Base-by-base conservation (phyloP, 2,329 filamentous ascomycete species). In the Cladosporium sp. region DNA sequence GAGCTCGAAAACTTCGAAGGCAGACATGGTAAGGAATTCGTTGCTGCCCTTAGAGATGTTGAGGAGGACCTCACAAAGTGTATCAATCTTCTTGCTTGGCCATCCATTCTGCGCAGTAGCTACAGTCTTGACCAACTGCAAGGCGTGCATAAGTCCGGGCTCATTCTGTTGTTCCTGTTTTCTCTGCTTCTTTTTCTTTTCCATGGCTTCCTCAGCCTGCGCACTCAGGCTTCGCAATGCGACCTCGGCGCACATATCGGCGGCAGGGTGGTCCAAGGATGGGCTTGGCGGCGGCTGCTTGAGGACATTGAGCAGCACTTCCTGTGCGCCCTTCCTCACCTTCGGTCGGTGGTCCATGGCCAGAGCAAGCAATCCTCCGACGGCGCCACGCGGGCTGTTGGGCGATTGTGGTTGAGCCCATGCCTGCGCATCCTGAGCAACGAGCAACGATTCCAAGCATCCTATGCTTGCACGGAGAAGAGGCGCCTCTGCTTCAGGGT, bases 1-100 rank as follows among this genome's bases (percentile, higher is more conserved):
- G 72, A 96, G 88, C 73, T 99, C 94, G 67, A 99, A 99, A 3
- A 97, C 93, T 64, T 97, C 93, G 66, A 99, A 97, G 0, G 92
- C 89, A 10, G 90, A 88, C 87, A 97, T 95, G 32, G 92, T 96
- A 79, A 99, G 87, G 72, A 93, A 96, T 71, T 97, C 92, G 71
- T 95, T 97, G 72, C 86, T 94, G 8, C 89, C 92, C 69, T 87
- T 87, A 28, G 93, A 93, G 61, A 97, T 96, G 64, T 86, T 86
- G 64, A 99, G 83, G 58, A 99, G 77, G 55, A 96, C 77, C 73
- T 97, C 92, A 73, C 92, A 97, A 34, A 99, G 78, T 2, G 88
- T 80, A 75, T 99, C 94, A 56, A 97, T 96, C 76, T 96, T 96
- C 77, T 89, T 91, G 77, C 89, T 96, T 0, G 94, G 94, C 94